Percentiles rank a stretch among this genome's conserved stretches.
These are phyloP conservation scores for Cyclostephanos invisitatus DNA, from an alignment of 108 stramenopile species.

Conservation along the genomic window DNA sequence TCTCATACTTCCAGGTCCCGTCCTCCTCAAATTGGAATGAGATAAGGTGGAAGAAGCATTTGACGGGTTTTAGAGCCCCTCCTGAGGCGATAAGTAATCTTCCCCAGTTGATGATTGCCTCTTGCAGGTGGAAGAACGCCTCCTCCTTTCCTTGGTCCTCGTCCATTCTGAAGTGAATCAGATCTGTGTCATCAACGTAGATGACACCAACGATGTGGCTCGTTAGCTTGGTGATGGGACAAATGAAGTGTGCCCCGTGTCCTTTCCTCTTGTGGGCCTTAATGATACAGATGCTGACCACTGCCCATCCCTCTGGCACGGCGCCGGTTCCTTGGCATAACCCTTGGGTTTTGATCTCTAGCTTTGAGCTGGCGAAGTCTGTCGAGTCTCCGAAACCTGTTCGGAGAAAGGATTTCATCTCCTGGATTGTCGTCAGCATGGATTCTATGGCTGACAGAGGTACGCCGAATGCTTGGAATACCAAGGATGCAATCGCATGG, in stretches of 20 bases:
- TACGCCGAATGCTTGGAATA: slow-evolving; percentile 6
- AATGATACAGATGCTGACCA: too few species aligned
- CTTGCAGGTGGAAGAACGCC: background rate
- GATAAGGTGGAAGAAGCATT: slow-evolving; percentile 20
- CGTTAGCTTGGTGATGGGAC: background rate
- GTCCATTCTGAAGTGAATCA: background rate
- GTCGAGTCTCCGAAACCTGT: slow-evolving; percentile 3
- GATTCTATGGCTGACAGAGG: background rate
- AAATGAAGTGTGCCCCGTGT: background rate
- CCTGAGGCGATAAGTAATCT: slow-evolving; percentile 17
- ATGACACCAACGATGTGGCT: background rate
- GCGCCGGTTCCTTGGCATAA: background rate
- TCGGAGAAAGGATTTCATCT: slow-evolving; percentile 11
- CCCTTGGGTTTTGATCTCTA: slow-evolving; percentile 8
- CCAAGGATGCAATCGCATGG: slow-evolving; percentile 8
- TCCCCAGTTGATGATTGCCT: slow-evolving; percentile 13
- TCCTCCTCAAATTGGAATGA: slow-evolving; percentile 9
- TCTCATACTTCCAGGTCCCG: slow-evolving; percentile 20
- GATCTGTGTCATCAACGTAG: background rate
- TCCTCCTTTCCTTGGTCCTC: background rate
- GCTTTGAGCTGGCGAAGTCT: background rate
- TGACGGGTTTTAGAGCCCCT: slow-evolving; percentile 16
- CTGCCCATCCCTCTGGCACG: too few species aligned
- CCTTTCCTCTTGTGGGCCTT: background rate
- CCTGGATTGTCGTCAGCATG: slow-evolving; percentile 5